Percentiles rank a stretch among this genome's conserved stretches.
Conservation (phyloP, 1,284 basidiomycete species). For the Ganoderma resinaceum region DNA sequence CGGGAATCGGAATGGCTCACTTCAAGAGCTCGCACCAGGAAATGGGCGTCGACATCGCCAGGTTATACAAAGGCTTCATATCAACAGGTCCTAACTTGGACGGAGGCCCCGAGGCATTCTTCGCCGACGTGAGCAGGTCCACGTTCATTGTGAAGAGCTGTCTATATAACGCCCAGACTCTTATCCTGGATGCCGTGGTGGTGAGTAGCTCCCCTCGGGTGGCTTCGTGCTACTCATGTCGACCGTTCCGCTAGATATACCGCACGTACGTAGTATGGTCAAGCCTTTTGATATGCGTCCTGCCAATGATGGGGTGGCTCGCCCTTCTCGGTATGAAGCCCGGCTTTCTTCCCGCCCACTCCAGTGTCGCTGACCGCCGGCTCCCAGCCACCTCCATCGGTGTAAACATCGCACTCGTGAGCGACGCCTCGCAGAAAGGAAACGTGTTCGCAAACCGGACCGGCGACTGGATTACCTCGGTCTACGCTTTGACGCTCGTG, state of each 20-base stretch:
- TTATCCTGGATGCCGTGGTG: constrained; percentile 9
- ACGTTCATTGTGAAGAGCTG: constrained; percentile 21
- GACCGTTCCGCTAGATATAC: not conserved
- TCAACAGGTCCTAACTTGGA: not conserved
- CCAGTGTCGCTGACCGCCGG: constrained; percentile 51
- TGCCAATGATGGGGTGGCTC: constrained; percentile 28
- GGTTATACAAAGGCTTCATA: not conserved
- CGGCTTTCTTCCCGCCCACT: not conserved
- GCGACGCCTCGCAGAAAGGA: constrained; percentile 34
- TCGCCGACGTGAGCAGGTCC: constrained; percentile 34
- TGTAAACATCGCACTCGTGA: constrained; percentile 22
- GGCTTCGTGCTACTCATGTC: not conserved
- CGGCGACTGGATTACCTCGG: constrained; percentile 41
- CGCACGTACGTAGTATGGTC: constrained; percentile 39
- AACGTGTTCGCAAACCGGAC: constrained; percentile 34
- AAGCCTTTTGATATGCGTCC: constrained; percentile 31
- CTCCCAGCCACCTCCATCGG: constrained; percentile 39
- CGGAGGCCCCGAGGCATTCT: constrained; percentile 30
- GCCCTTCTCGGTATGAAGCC: constrained; percentile 29
- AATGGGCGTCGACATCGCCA: constrained; percentile 31
- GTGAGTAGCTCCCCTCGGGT: not conserved
- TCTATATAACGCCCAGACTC: not conserved
- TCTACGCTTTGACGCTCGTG: constrained; percentile 39
- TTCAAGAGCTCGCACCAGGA: constrained; percentile 25
- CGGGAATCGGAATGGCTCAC: too few species aligned